Base-by-base conservation (phyloP, 768 basidiomycete species). In the Saitozyma podzolica region DNA sequence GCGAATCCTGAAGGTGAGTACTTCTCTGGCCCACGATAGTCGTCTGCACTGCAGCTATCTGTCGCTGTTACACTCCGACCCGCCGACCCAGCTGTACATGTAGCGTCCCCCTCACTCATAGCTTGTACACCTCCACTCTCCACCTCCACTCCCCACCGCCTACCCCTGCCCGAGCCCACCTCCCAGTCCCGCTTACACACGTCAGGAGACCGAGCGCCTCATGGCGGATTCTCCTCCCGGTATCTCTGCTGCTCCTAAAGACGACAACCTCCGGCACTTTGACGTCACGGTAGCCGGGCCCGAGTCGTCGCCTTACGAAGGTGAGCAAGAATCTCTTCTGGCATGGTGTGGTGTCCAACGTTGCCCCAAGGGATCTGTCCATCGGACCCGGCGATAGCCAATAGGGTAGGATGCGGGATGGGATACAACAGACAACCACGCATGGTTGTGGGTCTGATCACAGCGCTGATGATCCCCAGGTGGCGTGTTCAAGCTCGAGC, bases 181-280 rank as follows among this genome's bases (percentile, higher is more conserved):
- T 16, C 29, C 40, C 14, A 16, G 20, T 16, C 29, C 20, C 29
- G 13, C 29, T 53, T 29, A n/a, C 29, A 13, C 51, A n/a, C 2
- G 3, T 37, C 54, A 98, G 95, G 96, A 98, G 85, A 99, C 96
- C 41, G 94, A 98, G 80, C 86, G 96, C 40, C 88, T 99, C 14
- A 88, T 95, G 50, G 88, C 91, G 49, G 96, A 99, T 82, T 93
- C 95, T 17, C 94, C 94, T 2, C 96, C 96, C 19, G 96, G 96
- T 56, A 98, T 99, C 62, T 86, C 91, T n/a, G 96, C 96, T 17
- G 80, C 83, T 6, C 94, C 96, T 2, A 96, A 98, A 70, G 93
- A 98, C 2, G 96, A 99, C 76, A 99, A 99, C 81, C 83, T 99
- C 61, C 85, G 96, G 56, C 97, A 99, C 83, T 99, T 99, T 82